Evolutionary conservation across 352 stramenopile genomes (phyloP).

Genomic region (Phytophthora idaei): DNA sequence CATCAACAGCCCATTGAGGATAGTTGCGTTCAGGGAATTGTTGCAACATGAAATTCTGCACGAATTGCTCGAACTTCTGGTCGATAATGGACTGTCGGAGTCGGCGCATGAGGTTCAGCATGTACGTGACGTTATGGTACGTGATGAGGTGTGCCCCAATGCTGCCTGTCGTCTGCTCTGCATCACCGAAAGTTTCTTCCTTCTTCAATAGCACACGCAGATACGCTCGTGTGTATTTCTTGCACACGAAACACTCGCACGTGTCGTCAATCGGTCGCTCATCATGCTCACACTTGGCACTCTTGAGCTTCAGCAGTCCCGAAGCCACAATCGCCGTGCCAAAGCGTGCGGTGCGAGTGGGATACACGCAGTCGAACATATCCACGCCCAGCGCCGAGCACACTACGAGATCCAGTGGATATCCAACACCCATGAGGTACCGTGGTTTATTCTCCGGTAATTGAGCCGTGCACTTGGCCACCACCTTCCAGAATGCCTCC

Average conservation of each 20-base stretch:
- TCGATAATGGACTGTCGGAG: conserved; percentile 82
- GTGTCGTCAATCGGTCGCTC: conserved; percentile 65
- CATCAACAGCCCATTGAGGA: conserved; percentile 74
- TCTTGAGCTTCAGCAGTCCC: conserved; percentile 78
- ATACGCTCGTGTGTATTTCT: conserved; percentile 74
- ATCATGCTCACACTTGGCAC: conserved; percentile 59
- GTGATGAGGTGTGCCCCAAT: conserved; percentile 77
- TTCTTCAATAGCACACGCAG: conserved; percentile 77
- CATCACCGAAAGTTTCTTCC: conserved; percentile 47
- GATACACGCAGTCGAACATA: conserved; percentile 99
- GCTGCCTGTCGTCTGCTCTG: conserved; percentile 35
- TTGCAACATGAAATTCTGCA: conserved; percentile 77
- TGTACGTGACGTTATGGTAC: conserved; percentile 88
- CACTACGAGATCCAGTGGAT: conserved; percentile 97
- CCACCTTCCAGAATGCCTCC: conserved; percentile 96
- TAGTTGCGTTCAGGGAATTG: conserved; percentile 66
- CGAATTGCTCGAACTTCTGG: conserved; percentile 70
- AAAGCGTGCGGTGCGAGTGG: conserved; percentile 95
- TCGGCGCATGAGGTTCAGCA: conserved; percentile 77
- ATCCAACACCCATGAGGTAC: conserved; percentile 99
- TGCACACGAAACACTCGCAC: conserved; percentile 78
- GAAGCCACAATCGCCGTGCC: conserved; percentile 90
- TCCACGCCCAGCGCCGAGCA: conserved; percentile 96
- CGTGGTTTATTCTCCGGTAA: conserved; percentile 94
- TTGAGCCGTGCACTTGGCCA: conserved; percentile 70